Base-by-base conservation (phyloP, 2,329 filamentous ascomycete genomes). In the Claviceps lovelessii region DNA sequence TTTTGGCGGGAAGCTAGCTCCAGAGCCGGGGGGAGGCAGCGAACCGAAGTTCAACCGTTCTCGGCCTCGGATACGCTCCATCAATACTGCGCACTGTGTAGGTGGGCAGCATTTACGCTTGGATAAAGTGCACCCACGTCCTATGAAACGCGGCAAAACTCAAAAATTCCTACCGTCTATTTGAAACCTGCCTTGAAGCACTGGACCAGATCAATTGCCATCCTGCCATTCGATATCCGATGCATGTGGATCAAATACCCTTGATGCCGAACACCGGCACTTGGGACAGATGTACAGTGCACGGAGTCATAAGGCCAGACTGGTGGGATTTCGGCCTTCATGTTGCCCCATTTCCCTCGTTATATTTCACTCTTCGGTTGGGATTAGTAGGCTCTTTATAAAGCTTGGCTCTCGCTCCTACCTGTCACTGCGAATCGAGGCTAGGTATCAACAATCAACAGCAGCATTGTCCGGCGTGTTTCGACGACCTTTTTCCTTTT, bases 1-100 rank as follows among this genome's bases (percentile, higher is more conserved):
- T 65, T 67, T 64, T 62, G 61, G 59, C 57, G 58, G 56, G 46
- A 33, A 33, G 46, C 15, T 42, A 66, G 62, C 64, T 67, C 54
- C 49, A 33, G 19, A 49, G 49, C 47, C 5, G 29, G 5, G 29
- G 23, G 23, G 23, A 3, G 23, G 2, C 2, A 23, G 23, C 23
- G 23, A 23, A 23, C 64, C 64, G 64, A 57, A 13, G 60, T 61
- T 67, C 54, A 66, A 52, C 63, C 64, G 62, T 5, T 15, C 13
- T 3, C 4, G 29, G 17, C 8, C 45, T 28, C 35, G 11, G 11
- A 11, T 37, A 13, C n/a, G 41, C 3, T 13, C 11, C 37, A 17
- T 13, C 31, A 15, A 1, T 19, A 10, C 19, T 29, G 50, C 50
- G 50, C 50, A 51, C 50, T 51, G 50, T 51, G 50, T 44, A 17